These are phyloP conservation scores for Serendipita indica DNA, from an alignment of 768 basidiomycete species.

Conservation along the genomic window DNA sequence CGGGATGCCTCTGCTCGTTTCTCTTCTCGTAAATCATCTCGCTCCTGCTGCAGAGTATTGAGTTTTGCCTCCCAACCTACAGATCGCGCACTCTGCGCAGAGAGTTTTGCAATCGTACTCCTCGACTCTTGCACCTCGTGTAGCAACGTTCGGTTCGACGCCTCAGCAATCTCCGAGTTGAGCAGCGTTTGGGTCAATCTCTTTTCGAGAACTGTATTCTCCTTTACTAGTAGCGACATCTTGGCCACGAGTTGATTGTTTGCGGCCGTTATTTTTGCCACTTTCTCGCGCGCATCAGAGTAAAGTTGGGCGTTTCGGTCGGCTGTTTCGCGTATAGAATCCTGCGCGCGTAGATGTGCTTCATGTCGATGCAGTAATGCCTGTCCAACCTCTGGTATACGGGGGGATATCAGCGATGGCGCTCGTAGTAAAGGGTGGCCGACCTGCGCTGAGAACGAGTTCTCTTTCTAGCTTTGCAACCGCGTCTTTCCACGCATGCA, in stretches of 20 bases:
- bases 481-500: conserved; percentile 43
- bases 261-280: conserved; percentile 17
- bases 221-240: conserved; percentile 30
- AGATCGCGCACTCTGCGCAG: conserved; percentile 52
- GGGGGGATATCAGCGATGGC: not conserved
- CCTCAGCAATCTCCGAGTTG: conserved; percentile 69
- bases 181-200: conserved; percentile 63
- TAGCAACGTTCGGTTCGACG: conserved; percentile 56
- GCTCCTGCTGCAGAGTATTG: conserved; percentile 49
- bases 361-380: conserved; percentile 77
- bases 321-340: conserved; percentile 26
- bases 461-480: conserved; percentile 62
- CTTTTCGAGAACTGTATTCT: conserved; percentile 53
- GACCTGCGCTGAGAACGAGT: conserved; percentile 75
- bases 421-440: conserved; percentile 19
- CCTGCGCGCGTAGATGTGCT: conserved; percentile 60
- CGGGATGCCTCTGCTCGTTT: conserved; percentile 47
- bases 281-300: conserved; percentile 18
- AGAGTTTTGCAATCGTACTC: conserved; percentile 47
- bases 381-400: conserved; percentile 63
- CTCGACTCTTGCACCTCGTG: conserved; percentile 65
- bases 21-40: conserved; percentile 45
- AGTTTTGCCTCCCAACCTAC: conserved; percentile 57
- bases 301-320: conserved; percentile 10
- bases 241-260: conserved; percentile 23